Base-by-base conservation (phyloP, 1,139 yeast species). In the Hansenula lynferdii region DNA sequence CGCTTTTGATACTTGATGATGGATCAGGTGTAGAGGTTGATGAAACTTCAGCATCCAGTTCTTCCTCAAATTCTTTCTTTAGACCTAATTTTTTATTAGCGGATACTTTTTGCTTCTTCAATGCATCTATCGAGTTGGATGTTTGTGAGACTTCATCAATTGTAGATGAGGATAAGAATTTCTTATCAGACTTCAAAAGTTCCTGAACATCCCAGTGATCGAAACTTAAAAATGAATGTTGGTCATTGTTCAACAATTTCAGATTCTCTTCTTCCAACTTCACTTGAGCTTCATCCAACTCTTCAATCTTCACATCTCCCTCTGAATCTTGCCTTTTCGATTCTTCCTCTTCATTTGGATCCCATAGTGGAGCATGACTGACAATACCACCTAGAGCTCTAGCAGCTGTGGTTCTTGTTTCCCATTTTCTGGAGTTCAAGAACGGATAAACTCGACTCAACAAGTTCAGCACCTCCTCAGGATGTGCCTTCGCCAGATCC, bases 321-420 rank as follows among this genome's bases (percentile, higher is more conserved):
- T n/a, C n/a, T n/a, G n/a, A n/a, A n/a, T n/a, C n/a, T n/a, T n/a
- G n/a, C n/a, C n/a, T n/a, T n/a, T n/a, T n/a, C n/a, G n/a, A n/a
- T 10, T 50, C 58, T 10, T 52, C 58, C 5, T 51, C 56, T 14
- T 57, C 62, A 26, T 86, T 85, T 2, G 98, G 98, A 54, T 87
- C 87, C 97, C 97, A 94, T 28, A 70, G 54, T 1, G 75, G 73
- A 0, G 92, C 80, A 58, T 87, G 82, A 39, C 79, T 75, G 8
- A 89, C 94, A 27, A 94, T 89, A 3, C 95, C 96, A 12, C 97
- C 97, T 53, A 94, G 77, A 0, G 98, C 98, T 43, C 90, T 68
- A 1, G 97, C 97, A 1, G 98, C 95, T 1, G 97, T 80, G 2
- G 85, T 82, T 60, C 99, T 75, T 0, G 98, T 90, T 60, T 94